Evolutionary conservation across 768 basidiomycete species (phyloP).

Genomic region (Pleurotus citrinopileatus): DNA sequence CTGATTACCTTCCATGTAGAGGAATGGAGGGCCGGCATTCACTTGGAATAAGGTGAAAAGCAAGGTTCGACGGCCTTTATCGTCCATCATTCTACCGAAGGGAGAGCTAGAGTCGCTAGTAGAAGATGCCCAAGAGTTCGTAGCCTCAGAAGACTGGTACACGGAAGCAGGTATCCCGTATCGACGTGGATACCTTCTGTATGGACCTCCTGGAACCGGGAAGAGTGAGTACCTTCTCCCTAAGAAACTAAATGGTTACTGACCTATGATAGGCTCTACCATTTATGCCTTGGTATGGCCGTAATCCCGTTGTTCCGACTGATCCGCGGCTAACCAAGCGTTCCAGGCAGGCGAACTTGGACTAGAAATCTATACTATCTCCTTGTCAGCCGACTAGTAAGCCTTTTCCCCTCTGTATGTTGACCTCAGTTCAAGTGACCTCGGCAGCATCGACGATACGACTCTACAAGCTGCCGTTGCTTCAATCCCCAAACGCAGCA

Average conservation of each 20-base stretch:
- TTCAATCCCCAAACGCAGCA: constrained; percentile 48
- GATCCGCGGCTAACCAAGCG: background rate
- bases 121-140: constrained; percentile 49
- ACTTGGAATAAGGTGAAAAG: constrained; percentile 44
- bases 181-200: constrained; percentile 53
- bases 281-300: constrained; percentile 48
- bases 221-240: constrained; percentile 39
- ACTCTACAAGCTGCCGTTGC: constrained; percentile 44
- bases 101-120: constrained; percentile 45
- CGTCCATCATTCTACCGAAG: constrained; percentile 48
- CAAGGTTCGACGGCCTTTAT: constrained; percentile 47
- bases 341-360: constrained; percentile 58
- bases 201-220: constrained; percentile 61
- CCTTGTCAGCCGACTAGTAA: constrained; percentile 45
- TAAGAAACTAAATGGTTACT: too few relatives aligned
- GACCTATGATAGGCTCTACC: constrained; percentile 35
- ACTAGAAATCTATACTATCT: constrained; percentile 77
- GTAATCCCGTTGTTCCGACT: background rate
- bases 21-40: constrained; percentile 32
- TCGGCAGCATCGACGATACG: constrained; percentile 43
- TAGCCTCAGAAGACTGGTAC: constrained; percentile 57
- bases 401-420: constrained; percentile 13
- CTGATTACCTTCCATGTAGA: constrained; percentile 19
- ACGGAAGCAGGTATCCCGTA: constrained; percentile 54
- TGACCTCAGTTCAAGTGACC: background rate